Base-by-base conservation (phyloP, 2,329 filamentous ascomycete genomes). In the Pestalotiopsis sp. region DNA sequence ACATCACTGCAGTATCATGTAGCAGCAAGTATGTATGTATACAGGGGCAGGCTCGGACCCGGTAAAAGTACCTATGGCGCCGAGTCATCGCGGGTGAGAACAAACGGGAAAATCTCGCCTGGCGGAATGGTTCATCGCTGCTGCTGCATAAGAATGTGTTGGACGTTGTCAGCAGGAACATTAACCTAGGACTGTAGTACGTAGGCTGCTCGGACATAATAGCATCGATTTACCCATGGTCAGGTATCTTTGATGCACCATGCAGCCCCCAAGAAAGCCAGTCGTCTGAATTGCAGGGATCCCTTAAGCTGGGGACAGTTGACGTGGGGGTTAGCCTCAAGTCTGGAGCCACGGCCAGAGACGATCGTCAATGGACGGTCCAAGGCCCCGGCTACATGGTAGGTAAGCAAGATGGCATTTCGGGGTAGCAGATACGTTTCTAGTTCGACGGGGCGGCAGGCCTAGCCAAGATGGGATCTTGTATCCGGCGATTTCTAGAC, bases 281-380 rank as follows among this genome's bases (percentile, higher is more conserved):
- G 49, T n/a, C 23, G n/a, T 36, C 25, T 25, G 20, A n/a, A 14
- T 17, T 49, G 61, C 59, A 62, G 59, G 61, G 61, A 27, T 23
- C 7, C 39, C 39, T 49, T 3, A 7, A 64, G 38, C 13, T 36
- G 20, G 61, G 49, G 49, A 65, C 36, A 25, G 4, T 58, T 14
- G 63, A 57, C 59, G 63, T 65, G 63, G 63, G 63, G 63, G 63
- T 57, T 65, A 65, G 63, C 63, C 63, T 55, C 63, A 65, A 65
- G 63, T 38, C 31, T n/a, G 63, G 49, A 45, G 49, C 39, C 49
- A 65, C 45, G 41, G 49, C 39, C 49, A 65, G 23, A 14, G 39
- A 57, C 14, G 63, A 36, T 65, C 20, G 23, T 23, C 45, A n/a
- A 9, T 17, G n/a, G 20, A 52, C 20, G 17, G 45, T 52, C 17